Evolutionary conservation across 495 filamentous ascomycete genomes (phyloP).

Genomic region (Penicillium canariense): DNA sequence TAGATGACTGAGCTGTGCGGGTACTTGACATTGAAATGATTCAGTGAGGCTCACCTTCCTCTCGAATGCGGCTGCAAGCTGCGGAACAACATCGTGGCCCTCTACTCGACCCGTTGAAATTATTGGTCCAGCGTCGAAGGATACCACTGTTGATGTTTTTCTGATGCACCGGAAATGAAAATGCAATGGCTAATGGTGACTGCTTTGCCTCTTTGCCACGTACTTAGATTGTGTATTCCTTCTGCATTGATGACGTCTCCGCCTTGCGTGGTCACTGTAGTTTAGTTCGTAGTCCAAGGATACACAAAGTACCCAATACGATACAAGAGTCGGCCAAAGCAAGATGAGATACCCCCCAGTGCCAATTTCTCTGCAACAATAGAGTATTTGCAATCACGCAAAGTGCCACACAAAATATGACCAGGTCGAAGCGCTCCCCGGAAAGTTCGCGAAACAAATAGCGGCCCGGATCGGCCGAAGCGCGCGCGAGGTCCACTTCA

Average conservation of each 20-base stretch:
- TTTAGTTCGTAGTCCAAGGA: not conserved
- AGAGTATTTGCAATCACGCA: no score
- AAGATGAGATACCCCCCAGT: not conserved
- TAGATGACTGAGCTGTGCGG: conserved; percentile 27
- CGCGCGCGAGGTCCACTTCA: conserved; percentile 10
- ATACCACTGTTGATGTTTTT: conserved; percentile 84
- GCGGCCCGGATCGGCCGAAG: conserved; percentile 17
- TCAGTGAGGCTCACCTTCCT: conserved; percentile 49
- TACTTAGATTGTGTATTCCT: no score
- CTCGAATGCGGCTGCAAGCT: conserved; percentile 77
- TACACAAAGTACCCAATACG: no score
- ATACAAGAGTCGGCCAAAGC: no score
- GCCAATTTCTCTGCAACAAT: no score
- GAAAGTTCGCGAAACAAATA: conserved; percentile 13
- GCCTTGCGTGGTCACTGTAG: not conserved
- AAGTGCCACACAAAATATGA: not conserved
- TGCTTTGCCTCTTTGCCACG: conserved; percentile 38
- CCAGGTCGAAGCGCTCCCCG: conserved; percentile 1
- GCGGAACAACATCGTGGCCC: conserved; percentile 83
- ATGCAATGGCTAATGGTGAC: conserved; percentile 87
- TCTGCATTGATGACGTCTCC: not conserved
- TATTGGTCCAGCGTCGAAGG: conserved; percentile 94
- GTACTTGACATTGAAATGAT: not conserved
- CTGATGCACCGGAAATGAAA: conserved; percentile 90
- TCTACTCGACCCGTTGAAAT: conserved; percentile 91